Evolutionary conservation across 495 filamentous ascomycete genomes (phyloP).

Genomic region (Haplographium delicatum): DNA sequence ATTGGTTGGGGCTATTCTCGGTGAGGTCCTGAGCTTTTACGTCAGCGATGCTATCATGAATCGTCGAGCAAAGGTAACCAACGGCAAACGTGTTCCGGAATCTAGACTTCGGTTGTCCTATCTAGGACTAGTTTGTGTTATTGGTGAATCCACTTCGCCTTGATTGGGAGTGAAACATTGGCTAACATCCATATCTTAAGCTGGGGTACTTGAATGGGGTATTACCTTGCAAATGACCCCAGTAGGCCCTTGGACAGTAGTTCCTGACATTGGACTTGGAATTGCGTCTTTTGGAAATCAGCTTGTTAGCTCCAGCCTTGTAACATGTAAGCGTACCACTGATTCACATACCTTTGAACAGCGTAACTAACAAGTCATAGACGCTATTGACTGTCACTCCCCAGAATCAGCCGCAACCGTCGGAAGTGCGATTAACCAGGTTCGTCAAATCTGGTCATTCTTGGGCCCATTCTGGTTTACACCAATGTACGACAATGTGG

Average conservation of each 20-base stretch:
- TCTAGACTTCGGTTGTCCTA: constrained; percentile 50
- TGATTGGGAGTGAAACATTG: too few species aligned
- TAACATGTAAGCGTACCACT: too few species aligned
- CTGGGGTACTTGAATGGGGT: too few species aligned
- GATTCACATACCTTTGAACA: too few species aligned
- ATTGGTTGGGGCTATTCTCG: constrained; percentile 49
- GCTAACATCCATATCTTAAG: too few species aligned
- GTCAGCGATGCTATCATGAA: too few species aligned
- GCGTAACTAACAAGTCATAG: too few species aligned
- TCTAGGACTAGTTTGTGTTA: constrained; percentile 39
- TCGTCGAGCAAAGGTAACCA: too few species aligned
- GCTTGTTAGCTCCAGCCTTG: constrained; percentile 48
- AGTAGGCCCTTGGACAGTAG: constrained; percentile 41
- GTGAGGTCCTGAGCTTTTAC: too few species aligned
- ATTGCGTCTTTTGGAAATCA: constrained; percentile 50
- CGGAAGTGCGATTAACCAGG: constrained; percentile 52
- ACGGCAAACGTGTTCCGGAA: too few species aligned
- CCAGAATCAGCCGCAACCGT: constrained; percentile 45
- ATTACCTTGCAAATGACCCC: constrained; percentile 44
- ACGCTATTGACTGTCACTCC: constrained; percentile 46
- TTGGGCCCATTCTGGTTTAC: constrained; percentile 35
- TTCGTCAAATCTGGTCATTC: constrained; percentile 49
- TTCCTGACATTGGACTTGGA: constrained; percentile 44
- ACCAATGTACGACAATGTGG: constrained; percentile 43
- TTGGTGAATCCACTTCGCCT: too few species aligned